These are phyloP conservation scores for Coemansia sp. DNA, from an alignment of 192 early-diverging fungal genomes.

Conservation along the genomic window DNA sequence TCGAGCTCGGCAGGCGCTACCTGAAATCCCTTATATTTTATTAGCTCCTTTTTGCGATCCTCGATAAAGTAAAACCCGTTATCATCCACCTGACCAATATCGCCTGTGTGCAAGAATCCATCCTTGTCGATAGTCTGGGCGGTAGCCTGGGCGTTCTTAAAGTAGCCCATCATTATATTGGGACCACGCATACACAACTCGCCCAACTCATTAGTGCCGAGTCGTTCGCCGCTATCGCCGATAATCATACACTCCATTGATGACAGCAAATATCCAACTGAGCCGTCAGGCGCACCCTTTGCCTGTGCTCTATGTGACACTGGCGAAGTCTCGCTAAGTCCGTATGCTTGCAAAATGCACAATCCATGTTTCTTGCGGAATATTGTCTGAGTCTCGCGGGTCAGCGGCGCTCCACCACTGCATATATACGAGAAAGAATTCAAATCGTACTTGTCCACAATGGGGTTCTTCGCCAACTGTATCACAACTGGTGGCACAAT, in stretches of 20 bases:
- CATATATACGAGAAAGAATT: conserved; percentile 62
- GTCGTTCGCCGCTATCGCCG: conserved; percentile 67
- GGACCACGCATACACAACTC: conserved; percentile 87
- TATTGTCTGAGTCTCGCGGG: conserved; percentile 63
- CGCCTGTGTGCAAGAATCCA: conserved; percentile 83
- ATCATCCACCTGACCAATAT: conserved; percentile 72
- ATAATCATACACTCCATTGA: conserved; percentile 76
- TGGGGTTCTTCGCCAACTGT: conserved; percentile 72
- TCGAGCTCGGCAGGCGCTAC: conserved; percentile 92
- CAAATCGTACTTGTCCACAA: conserved; percentile 73
- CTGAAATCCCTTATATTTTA: conserved; percentile 89
- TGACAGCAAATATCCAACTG: conserved; percentile 71
- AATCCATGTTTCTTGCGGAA: conserved; percentile 49
- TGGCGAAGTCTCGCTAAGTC: conserved; percentile 67
- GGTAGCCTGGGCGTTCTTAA: conserved; percentile 80
- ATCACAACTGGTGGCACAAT: conserved; percentile 71
- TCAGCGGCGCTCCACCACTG: conserved; percentile 82
- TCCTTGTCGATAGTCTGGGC: conserved; percentile 68
- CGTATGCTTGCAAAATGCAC: conserved; percentile 62
- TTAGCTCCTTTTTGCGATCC: conserved; percentile 88
- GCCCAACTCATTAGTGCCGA: conserved; percentile 66
- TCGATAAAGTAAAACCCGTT: conserved; percentile 65
- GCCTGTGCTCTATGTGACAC: conserved; percentile 28
- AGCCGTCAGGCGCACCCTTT: conserved; percentile 44
- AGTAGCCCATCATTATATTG: conserved; percentile 87